Evolutionary conservation across 1,284 basidiomycete genomes (phyloP).

Genomic region (Pyrrhoderma lamaoense): DNA sequence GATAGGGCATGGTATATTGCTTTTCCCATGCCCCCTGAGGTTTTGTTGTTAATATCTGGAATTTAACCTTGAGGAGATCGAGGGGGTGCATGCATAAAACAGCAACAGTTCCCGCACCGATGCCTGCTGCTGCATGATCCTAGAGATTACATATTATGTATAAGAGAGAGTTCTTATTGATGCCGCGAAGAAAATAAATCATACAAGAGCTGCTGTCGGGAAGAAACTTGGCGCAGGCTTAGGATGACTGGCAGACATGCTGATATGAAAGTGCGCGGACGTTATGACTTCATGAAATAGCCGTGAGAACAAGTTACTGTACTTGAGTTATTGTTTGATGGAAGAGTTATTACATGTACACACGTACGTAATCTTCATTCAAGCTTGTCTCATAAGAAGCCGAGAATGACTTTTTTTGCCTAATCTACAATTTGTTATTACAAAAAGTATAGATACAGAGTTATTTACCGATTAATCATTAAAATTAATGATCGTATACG

Average conservation of each 20-base stretch:
- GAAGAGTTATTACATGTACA: too few relatives aligned
- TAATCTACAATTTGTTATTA: too few relatives aligned
- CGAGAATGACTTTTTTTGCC: too few relatives aligned
- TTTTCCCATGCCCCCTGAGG: slow-evolving; percentile 58
- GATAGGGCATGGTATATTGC: slow-evolving; percentile 74
- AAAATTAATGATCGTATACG: too few relatives aligned
- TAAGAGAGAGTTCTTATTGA: neutral
- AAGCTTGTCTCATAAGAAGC: too few relatives aligned
- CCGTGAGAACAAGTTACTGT: too few relatives aligned
- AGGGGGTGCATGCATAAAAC: slow-evolving; percentile 97
- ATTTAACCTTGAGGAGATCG: slow-evolving; percentile 92
- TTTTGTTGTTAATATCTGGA: slow-evolving; percentile 80
- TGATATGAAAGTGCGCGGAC: neutral
- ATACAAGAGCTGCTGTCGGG: slow-evolving; percentile 58
- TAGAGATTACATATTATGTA: slow-evolving; percentile 24
- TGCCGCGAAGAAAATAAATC: slow-evolving; percentile 20
- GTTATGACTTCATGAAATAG: neutral
- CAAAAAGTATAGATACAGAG: too few relatives aligned
- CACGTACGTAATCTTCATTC: too few relatives aligned
- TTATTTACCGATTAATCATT: too few relatives aligned
- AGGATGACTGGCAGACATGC: slow-evolving; percentile 8
- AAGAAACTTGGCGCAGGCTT: slow-evolving; percentile 54
- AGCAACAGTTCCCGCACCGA: slow-evolving; percentile 88
- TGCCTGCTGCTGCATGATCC: slow-evolving; percentile 93
- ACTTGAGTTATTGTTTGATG: too few relatives aligned